Evolutionary conservation across 768 basidiomycete species (phyloP), one percentile per base, ranked within the genome.

Genomic region (Rhizopogon rudus): DNA sequence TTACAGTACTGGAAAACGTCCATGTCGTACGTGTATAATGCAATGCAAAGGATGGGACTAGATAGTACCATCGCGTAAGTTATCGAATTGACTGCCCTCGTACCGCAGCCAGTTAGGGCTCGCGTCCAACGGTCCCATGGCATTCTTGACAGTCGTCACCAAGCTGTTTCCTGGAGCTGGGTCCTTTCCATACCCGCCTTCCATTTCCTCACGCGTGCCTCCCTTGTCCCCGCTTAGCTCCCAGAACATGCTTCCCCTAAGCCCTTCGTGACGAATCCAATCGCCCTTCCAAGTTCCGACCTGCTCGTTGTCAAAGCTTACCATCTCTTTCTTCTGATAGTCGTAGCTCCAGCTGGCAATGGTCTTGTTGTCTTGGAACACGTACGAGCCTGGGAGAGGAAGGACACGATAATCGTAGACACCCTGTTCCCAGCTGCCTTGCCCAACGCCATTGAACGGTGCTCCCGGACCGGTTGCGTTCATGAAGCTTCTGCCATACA

Each of bases 241-340:
- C 92, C 91, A 93, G 61, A 87, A 87, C 97, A 99, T 99, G 53
- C 88, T 89, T 0, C 97, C 97, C 6, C 90, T 91, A 4, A 98
- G 73, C 0, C 82, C 81, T 65, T 87, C 81, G 37, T 81, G 77
- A 62, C 75, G 75, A 65, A 98, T 93, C 75, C 87, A 98, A 55
- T 80, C 77, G 13, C 89, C 91, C 69, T 95, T 94, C 79, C 80
- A 79, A 51, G 69, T 67, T 2, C 80, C 91, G 2, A 90, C 78
- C 20, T 81, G 72, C 53, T 86, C 88, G 42, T 74, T 80, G 65
- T 96, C 93, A 65, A 83, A 96, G 65, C 87, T 87, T 60, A 95
- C 74, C 83, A 93, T 84, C 71, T 97, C 93, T 58, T 77, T 77
- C 63, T 75, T 88, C 43, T 74, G 63, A 56, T 82, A 78, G 68